Base-by-base conservation (phyloP, 139 green algal species). In the Tetradesmus obliquus region DNA sequence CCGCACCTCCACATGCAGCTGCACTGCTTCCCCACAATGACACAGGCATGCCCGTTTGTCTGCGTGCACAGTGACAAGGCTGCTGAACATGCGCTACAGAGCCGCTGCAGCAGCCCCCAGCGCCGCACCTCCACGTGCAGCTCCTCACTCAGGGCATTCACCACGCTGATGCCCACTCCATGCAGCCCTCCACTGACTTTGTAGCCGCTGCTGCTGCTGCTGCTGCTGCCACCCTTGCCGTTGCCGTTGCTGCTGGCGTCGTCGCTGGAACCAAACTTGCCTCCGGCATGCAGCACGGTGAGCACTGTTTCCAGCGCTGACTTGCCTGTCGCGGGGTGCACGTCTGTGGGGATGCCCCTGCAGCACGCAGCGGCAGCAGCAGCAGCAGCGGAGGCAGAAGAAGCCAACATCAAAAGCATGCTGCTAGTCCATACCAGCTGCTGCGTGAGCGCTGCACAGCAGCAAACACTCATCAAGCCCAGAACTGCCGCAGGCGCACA, bases 221-320 rank as follows among this genome's bases (percentile, higher is more conserved):
- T 60, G 53, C 91, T 24, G 55, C 8, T 74, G 87, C 74, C 17
- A 15, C 45, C 22, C n/a, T 13, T 81, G 60, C 60, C 71, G 3
- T 76, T 76, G 66, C 66, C 82, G 71, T 95, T 94, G 0, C 93
- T 96, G 86, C 89, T 97, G 57, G n/a, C 69, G 71, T 53, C 22
- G 62, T 87, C 86, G 72, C 97, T 95, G 5, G 96, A 96, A 1
- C 98, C 98, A 94, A 99, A 99, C 94, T 99, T 99, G 93, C 98
- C 98, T 15, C 98, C 98, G 8, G 98, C 98, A 93, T 99, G 98
- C 89, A 99, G 96, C 86, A 98, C 96, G 57, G 97, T 99, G 71
- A 99, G 94, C 66, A 99, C 97, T 13, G 94, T 96, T 86, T 97
- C 95, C 76, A 97, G 90, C 2, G 95, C 94, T 1, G 95, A 98